A percentile compares a stretch with the other conserved stretches of the same genome.
These are phyloP conservation scores for Cercospora brassicicola DNA, from an alignment of 2,329 filamentous ascomycete genomes.

Conservation along the genomic window DNA sequence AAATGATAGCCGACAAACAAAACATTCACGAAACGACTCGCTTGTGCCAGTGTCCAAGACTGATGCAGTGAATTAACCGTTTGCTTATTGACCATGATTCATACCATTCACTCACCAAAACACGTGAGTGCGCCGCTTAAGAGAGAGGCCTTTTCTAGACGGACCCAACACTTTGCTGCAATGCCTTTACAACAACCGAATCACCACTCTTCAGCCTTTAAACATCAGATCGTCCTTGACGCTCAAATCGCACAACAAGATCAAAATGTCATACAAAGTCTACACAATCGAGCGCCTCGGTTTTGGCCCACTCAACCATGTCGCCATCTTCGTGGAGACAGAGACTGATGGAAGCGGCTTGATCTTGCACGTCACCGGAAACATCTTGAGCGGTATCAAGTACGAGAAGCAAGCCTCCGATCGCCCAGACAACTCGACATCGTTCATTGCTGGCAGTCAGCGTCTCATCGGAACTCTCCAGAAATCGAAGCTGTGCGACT, in stretches of 20 bases:
- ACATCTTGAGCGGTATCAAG: neutral
- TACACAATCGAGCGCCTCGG: neutral
- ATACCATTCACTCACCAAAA: neutral
- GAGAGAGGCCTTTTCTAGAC: neutral
- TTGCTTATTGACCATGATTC: neutral
- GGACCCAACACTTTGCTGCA: too few relatives aligned
- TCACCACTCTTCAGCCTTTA: neutral
- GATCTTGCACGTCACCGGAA: neutral
- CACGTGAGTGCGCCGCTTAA: neutral
- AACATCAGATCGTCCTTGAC: neutral
- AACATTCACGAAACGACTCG: neutral
- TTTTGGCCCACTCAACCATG: neutral
- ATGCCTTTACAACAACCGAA: too few relatives aligned
- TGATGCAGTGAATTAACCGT: neutral
- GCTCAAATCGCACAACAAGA: neutral
- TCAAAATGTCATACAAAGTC: neutral
- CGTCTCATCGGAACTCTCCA: neutral
- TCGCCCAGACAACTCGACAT: neutral
- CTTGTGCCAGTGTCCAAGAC: neutral
- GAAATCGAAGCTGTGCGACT: neutral
- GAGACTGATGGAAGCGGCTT: neutral
- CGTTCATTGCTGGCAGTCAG: neutral
- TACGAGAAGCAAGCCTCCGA: neutral
- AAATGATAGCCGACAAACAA: neutral
- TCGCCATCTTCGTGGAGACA: neutral